A percentile compares a stretch with the other conserved stretches of the same genome.
phyloP scores from a whole-genome alignment of 2,329 filamentous ascomycete species.

The Alternaria brassicicola region DNA sequence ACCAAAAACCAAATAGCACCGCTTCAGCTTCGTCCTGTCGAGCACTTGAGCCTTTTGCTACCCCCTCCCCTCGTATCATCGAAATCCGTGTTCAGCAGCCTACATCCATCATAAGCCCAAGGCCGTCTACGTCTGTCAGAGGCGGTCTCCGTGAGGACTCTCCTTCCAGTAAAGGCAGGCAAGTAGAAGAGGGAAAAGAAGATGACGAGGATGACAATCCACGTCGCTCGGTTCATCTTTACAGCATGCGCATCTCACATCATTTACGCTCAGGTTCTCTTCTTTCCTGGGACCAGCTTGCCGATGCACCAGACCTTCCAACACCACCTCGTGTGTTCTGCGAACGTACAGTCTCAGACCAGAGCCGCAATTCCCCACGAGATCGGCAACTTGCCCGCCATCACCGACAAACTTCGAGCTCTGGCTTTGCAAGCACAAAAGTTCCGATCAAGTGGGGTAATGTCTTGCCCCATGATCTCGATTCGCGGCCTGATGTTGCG shows the following conservation, averaged over 20 bases:
- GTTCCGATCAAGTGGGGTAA: slow-evolving; percentile 49
- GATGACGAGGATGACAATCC: slow-evolving; percentile 21
- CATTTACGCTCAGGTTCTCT: slow-evolving; percentile 53
- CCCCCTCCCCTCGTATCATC: slow-evolving; percentile 6
- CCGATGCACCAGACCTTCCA: slow-evolving; percentile 28
- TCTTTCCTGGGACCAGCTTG: slow-evolving; percentile 45
- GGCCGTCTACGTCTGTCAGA: slow-evolving; percentile 23
- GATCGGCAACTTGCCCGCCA: slow-evolving; percentile 23
- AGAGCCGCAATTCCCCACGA: slow-evolving; percentile 23
- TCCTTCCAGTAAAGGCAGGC: not conserved
- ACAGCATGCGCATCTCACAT: slow-evolving; percentile 54
- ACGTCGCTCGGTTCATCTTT: slow-evolving; percentile 48
- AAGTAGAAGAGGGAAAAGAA: slow-evolving; percentile 1
- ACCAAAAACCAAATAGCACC: not conserved
- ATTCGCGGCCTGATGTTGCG: slow-evolving; percentile 24
- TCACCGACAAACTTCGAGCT: slow-evolving; percentile 43
- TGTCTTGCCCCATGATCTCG: slow-evolving; percentile 28
- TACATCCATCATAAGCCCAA: slow-evolving; percentile 20
- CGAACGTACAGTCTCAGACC: slow-evolving; percentile 27
- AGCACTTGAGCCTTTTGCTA: not conserved
- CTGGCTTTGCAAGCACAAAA: slow-evolving; percentile 45
- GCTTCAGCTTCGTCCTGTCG: not conserved
- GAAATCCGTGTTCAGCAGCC: slow-evolving; percentile 32
- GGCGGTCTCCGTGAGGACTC: slow-evolving; percentile 15
- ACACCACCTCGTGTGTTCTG: slow-evolving; percentile 17